These are phyloP conservation scores for Citrus sp. DNA, from an alignment of 345 rosid species.

Conservation along the genomic window DNA sequence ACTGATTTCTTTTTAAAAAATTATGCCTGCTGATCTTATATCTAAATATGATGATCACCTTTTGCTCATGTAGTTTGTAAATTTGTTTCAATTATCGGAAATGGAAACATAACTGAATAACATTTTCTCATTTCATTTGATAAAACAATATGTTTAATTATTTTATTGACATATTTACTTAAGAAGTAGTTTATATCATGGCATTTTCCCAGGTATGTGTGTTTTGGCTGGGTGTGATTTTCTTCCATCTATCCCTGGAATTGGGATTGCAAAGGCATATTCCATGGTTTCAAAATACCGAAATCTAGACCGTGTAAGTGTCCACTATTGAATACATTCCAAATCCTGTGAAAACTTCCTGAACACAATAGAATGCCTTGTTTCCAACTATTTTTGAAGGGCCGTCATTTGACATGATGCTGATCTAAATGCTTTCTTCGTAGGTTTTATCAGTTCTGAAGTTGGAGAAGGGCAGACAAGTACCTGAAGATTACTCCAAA, in stretches of 20 bases:
- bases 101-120: not conserved
- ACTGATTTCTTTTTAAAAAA: not conserved
- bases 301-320: conserved; percentile 75
- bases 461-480: conserved; percentile 61
- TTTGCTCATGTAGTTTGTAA: not conserved
- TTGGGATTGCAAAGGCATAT: conserved; percentile 78
- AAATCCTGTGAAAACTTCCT: not conserved
- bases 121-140: not conserved
- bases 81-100: conserved; percentile 5
- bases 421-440: not conserved
- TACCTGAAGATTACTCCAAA: conserved; percentile 76
- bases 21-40: not conserved
- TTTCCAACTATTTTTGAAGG: not conserved
- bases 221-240: conserved; percentile 95
- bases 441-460: conserved; percentile 79
- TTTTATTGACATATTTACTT: not conserved
- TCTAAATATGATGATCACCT: not conserved
- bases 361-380: not conserved
- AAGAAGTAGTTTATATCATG: conserved; percentile 7
- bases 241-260: conserved; percentile 86
- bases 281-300: conserved; percentile 64
- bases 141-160: not conserved
- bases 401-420: not conserved
- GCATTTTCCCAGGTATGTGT: conserved; percentile 66
- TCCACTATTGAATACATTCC: not conserved